Evolutionary conservation across 176 grass and related monocot genomes (phyloP), one percentile per base, ranked within the genome.

Genomic region (Echinochloa phyllopogon): DNA sequence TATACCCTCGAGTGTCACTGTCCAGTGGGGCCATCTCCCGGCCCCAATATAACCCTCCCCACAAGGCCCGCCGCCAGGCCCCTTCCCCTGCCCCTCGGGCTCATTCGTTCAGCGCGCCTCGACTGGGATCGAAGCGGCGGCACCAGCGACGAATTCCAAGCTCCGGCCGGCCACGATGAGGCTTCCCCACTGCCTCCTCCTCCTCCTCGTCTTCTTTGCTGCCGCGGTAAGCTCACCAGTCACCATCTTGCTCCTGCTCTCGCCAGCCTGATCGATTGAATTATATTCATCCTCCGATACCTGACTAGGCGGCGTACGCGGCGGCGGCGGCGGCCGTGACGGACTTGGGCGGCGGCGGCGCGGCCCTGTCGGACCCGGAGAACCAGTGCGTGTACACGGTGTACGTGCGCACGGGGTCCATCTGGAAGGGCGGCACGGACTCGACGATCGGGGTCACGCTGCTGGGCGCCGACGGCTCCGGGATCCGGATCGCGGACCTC

Each of bases 381-480:
- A 36, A 83, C 52, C 14, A 86, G 78, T 98, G 96, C 87, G 93
- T 98, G 87, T 98, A 98, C 93, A 94, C 96, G 76, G 42, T 95
- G 82, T 98, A 90, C 89, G 82, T 95, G 59, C 85, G 93, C 15
- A 98, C 96, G 48, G 93, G 93, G 0, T 80, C 93, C 37, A 87
- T 93, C 89, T 93, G 88, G 88, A 92, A 94, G 52, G 91, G 67
- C 65, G 93, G 96, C 6, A 98, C 96, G 81, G 91, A 98, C 81
- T 91, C 93, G 38, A 67, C 58, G 11, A 94, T 98, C 91, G 88
- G 91, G 37, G 84, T 95, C 17, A 78, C 87, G 43, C 83, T 98
- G 20, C 36, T 72, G 13, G 91, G 86, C 18, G 29, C 85, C 0
- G 90, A 94, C 68, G 91, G 96, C 10, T n/a, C 49, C 15, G 89